A percentile compares a stretch with the other conserved stretches of the same genome.
These are phyloP conservation scores for Penicillium palitans DNA, from an alignment of 2,329 filamentous ascomycete genomes.

Conservation along the genomic window DNA sequence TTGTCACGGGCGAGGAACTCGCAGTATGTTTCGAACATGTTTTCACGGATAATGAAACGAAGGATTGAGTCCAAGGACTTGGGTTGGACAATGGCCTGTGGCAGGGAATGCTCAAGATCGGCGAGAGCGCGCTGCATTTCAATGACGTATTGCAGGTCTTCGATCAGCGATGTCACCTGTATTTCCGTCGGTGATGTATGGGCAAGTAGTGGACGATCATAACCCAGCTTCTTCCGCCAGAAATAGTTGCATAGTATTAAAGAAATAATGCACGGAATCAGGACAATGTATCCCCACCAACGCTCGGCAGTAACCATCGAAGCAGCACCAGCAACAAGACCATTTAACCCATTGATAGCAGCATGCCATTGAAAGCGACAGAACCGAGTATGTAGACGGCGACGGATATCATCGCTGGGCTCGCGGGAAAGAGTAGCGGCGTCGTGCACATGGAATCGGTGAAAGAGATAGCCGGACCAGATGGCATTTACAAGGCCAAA, in stretches of 20 bases:
- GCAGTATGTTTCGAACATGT: slow-evolving; percentile 31
- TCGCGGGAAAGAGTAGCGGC: slow-evolving; percentile 24
- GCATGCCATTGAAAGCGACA: slow-evolving; percentile 50
- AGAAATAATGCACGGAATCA: slow-evolving; percentile 52
- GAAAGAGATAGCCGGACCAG: slow-evolving; percentile 51
- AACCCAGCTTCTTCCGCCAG: slow-evolving; percentile 52
- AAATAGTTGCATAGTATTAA: slow-evolving; percentile 52
- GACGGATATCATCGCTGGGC: slow-evolving; percentile 30
- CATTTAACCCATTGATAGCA: slow-evolving; percentile 47
- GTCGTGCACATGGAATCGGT: slow-evolving; percentile 44
- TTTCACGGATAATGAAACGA: slow-evolving; percentile 26
- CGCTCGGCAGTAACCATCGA: slow-evolving; percentile 53
- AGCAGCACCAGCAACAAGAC: slow-evolving; percentile 51
- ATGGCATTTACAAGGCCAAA: slow-evolving; percentile 52
- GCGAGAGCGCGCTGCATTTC: slow-evolving; percentile 21
- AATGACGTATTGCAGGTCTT: slow-evolving; percentile 31
- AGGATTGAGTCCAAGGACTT: slow-evolving; percentile 26
- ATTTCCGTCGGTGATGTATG: slow-evolving; percentile 8
- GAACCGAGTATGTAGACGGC: slow-evolving; percentile 40
- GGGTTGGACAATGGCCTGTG: slow-evolving; percentile 8
- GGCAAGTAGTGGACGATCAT: slow-evolving; percentile 41
- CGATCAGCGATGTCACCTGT: slow-evolving; percentile 25
- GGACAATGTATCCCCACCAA: slow-evolving; percentile 57
- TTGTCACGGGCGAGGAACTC: slow-evolving; percentile 27
- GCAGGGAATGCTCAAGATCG: slow-evolving; percentile 7